Evolutionary conservation across 192 early-diverging fungal genomes (phyloP), one percentile per base, ranked within the genome.

Genomic region (Allomyces macrogynus): DNA sequence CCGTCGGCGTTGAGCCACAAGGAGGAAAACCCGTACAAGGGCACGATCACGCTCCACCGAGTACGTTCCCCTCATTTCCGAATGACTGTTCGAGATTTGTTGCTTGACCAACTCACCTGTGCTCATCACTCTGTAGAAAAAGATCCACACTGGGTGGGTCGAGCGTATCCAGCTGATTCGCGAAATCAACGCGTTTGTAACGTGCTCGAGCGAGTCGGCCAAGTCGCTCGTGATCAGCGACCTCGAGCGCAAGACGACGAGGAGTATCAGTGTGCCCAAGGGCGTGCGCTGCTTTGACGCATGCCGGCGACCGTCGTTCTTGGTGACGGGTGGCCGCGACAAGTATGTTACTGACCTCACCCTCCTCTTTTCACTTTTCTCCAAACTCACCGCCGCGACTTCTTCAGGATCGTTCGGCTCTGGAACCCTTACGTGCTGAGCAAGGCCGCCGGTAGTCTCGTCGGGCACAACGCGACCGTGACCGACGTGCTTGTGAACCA

Each of bases 351-450:
- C 8, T 7, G 3, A 7, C 32, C 3, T 40, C 7, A 0, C 7
- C 8, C n/a, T n/a, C n/a, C n/a, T 40, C 0, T 7, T 7, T 40
- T 3, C 7, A 0, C 32, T 3, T 7, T 8, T 40, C 8, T 7
- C 7, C 32, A 7, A 40, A 0, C 32, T 40, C 32, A 40, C 32
- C 7, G 32, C 32, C 32, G 0, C 32, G 32, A 3, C 32, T 0
- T 8, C 3, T 40, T 8, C 49, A 57, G 49, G 49, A 62, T n/a
- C 61, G 84, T 81, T 23, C 80, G 82, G 10, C 68, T 84, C 27
- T 84, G 82, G 82, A 84, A 83, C 64, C 82, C 82, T 32, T 84
- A 84, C 54, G 81, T 84, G 0, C 71, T 84, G 14, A 79, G 77
- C 22, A 84, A 84, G 67, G 81, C 82, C 2, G 81, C 82, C 9